Evolutionary conservation across 495 filamentous ascomycete genomes (phyloP), one percentile per base, ranked within the genome.

Genomic region (Apiosordaria backusii): DNA sequence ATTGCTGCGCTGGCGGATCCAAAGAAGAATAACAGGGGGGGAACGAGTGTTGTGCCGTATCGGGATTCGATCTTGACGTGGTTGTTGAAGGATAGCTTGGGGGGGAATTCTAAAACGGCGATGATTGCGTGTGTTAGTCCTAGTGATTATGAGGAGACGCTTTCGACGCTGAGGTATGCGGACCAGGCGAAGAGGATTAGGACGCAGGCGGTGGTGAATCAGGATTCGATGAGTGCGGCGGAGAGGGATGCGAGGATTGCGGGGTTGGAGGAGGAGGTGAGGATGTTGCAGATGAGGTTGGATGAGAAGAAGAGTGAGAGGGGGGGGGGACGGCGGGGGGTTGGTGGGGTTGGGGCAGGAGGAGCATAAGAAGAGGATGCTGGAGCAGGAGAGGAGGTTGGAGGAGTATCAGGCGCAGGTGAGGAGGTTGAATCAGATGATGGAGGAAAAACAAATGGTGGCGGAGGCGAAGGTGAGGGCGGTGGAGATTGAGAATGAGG

Each of bases 81-180:
- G 93, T 83, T 99, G 22, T 82, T 99, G 67, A 98, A 98, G 73
- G 95, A 98, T 75, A 92, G 88, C 3, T 83, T 99, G 1, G 95
- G 96, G 18, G 95, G 95, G 50, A 99, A 99, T 79, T 90, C 86
- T 69, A 99, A 98, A 76, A 99, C 95, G 6, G 95, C 95, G 52
- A 99, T 99, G 95, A 97, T 99, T 67, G 95, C 95, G 16, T 98
- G 96, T 75, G 96, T 99, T 72, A 86, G 93, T 6, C 95, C 95
- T 0, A 88, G 89, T 1, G 95, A 99, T 81, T 99, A 98, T 76
- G 95, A 99, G 62, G 95, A 99, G 74, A 98, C 95, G 0, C 88
- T 99, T 3, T 95, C 91, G 4, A 99, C 95, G 2, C 86, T 99
- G 4, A 92, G 95, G 29, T 99, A 98, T 77, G 95, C 95, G 29